These are phyloP conservation scores for Chytridium lagenaria DNA, from an alignment of 371 early-diverging fungal genomes.

Conservation along the genomic window DNA sequence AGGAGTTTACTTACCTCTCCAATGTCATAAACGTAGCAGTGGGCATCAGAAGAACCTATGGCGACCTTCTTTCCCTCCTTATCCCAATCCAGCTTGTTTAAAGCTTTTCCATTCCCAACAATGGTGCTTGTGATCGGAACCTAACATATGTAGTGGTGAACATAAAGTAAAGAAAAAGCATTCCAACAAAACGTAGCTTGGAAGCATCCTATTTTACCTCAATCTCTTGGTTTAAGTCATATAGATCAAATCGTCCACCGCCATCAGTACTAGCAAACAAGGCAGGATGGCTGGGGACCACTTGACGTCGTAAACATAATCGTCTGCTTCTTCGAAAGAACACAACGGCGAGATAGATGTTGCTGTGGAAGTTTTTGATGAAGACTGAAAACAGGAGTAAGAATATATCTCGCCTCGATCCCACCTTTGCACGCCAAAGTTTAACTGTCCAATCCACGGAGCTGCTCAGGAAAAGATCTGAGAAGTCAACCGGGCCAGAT, in stretches of 20 bases:
- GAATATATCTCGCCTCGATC: not conserved
- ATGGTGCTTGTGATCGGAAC: constrained; percentile 73
- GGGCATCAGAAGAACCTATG: constrained; percentile 87
- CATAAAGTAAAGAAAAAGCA: too few relatives aligned
- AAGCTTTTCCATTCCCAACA: constrained; percentile 75
- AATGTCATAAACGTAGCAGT: constrained; percentile 87
- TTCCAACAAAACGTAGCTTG: too few relatives aligned
- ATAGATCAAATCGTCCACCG: constrained; percentile 85
- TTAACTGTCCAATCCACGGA: constrained; percentile 96
- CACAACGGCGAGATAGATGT: constrained; percentile 73
- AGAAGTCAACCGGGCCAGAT: constrained; percentile 79
- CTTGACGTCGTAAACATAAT: constrained; percentile 94
- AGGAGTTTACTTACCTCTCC: constrained; percentile 71
- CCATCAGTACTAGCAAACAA: constrained; percentile 93
- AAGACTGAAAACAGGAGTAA: constrained; percentile 50
- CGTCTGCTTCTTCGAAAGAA: constrained; percentile 90
- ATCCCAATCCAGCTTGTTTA: constrained; percentile 94
- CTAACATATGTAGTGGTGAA: too few relatives aligned
- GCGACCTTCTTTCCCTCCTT: constrained; percentile 83
- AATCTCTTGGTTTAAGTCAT: constrained; percentile 88
- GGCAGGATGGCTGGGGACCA: constrained; percentile 97
- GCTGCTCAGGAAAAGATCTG: constrained; percentile 88
- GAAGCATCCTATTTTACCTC: constrained; percentile 59
- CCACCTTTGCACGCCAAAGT: constrained; percentile 87
- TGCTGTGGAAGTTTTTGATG: constrained; percentile 67